Conservation (phyloP, 768 basidiomycete genomes). For the Panaeolus papilionaceus region DNA sequence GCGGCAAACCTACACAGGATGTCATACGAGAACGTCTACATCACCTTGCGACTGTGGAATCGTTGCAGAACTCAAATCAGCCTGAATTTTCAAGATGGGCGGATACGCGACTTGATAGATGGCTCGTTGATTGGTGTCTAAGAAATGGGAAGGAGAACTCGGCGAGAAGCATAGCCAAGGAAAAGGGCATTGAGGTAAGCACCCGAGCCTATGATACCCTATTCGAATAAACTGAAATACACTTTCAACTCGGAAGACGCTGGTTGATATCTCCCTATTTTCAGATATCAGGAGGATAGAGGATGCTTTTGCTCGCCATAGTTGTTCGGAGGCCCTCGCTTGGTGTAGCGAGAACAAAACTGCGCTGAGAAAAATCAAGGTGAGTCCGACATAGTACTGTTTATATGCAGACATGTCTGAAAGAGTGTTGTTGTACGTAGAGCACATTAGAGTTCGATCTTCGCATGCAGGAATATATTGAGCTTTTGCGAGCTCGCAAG, state of each 20-base stretch:
- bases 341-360: conserved; percentile 98
- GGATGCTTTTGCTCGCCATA: conserved; percentile 72
- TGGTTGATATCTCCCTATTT: conserved; percentile 93
- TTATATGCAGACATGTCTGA: conserved; percentile 12
- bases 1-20: conserved; percentile 67
- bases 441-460: conserved; percentile 96
- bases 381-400: conserved; percentile 29
- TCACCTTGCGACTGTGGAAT: conserved; percentile 71
- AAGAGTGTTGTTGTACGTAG: conserved; percentile 44
- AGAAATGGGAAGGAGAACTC: conserved; percentile 54
- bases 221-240: conserved; percentile 16
- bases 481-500: conserved; percentile 76
- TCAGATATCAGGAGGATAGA: conserved; percentile 90
- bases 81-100: conserved; percentile 79
- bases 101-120: conserved; percentile 79
- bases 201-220: not conserved
- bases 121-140: conserved; percentile 95
- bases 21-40: conserved; percentile 78
- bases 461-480: conserved; percentile 95
- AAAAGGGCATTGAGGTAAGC: conserved; percentile 81
- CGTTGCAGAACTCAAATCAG: conserved; percentile 55
- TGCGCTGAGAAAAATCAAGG: conserved; percentile 91
- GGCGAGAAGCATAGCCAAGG: conserved; percentile 76
- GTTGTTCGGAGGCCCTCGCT: conserved; percentile 86
- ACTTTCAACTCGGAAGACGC: conserved; percentile 51